Percentiles rank a stretch among this genome's conserved stretches.
phyloP scores from a whole-genome alignment of 1,284 basidiomycete genomes.

The Mycosarcoma maydis region DNA sequence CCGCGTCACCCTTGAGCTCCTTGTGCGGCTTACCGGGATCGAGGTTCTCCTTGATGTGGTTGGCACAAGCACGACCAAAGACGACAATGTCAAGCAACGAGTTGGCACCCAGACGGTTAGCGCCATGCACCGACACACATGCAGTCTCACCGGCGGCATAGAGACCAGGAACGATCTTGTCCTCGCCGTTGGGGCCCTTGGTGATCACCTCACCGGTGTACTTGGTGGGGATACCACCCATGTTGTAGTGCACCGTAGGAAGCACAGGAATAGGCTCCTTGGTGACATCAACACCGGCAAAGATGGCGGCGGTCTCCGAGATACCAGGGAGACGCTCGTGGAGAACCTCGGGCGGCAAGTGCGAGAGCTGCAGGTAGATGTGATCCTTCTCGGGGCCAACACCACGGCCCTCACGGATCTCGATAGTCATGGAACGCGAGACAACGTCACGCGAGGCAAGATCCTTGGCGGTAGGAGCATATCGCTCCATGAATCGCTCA shows the following conservation, averaged over 20 bases:
- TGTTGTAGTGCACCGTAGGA: constrained; percentile 68
- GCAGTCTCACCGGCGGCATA: constrained; percentile 99
- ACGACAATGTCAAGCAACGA: constrained; percentile 99
- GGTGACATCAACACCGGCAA: constrained; percentile 98
- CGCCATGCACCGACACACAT: constrained; percentile 98
- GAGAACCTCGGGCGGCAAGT: constrained; percentile 93
- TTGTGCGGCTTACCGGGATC: constrained; percentile 92
- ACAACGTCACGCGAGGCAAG: constrained; percentile 99
- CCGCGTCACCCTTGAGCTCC: constrained; percentile 85
- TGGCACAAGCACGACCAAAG: constrained; percentile 96
- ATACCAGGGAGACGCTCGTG: constrained; percentile 99
- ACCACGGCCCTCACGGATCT: constrained; percentile 98
- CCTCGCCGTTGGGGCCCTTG: constrained; percentile 74
- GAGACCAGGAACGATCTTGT: constrained; percentile 93
- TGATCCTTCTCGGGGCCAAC: constrained; percentile 99
- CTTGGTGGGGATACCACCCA: constrained; percentile 99
- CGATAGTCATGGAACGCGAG: constrained; percentile 98
- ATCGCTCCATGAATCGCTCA: constrained; percentile 99
- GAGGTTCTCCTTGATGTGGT: constrained; percentile 93
- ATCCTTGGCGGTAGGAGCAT: constrained; percentile 99
- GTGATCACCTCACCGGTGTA: constrained; percentile 97
- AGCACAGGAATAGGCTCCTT: constrained; percentile 86
- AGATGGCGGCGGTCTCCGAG: constrained; percentile 98
- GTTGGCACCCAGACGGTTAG: constrained; percentile 99
- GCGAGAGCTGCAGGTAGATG: constrained; percentile 94